Conservation (phyloP, 2,329 filamentous ascomycete genomes). For the Periconia digitata region DNA sequence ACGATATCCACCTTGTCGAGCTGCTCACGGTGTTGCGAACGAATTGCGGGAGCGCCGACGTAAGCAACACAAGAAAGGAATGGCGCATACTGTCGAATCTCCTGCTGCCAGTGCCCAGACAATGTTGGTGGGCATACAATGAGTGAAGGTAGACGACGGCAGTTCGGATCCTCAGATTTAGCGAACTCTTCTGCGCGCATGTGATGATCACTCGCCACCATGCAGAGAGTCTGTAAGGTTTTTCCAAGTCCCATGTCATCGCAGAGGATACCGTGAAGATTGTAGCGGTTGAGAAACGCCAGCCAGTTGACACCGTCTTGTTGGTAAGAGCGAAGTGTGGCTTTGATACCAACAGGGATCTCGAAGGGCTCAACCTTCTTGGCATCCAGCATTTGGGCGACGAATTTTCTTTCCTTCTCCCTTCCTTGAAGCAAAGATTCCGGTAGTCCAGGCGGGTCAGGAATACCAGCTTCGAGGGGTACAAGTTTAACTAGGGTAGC, state of each 20-base stretch:
- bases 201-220: constrained; percentile 96
- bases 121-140: constrained; percentile 96
- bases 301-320: constrained; percentile 99
- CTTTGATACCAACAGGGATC: constrained; percentile 96
- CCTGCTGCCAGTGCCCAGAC: constrained; percentile 98
- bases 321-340: constrained; percentile 92
- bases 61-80: constrained; percentile 90
- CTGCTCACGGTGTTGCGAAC: constrained; percentile 67
- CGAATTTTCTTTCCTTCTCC: constrained; percentile 94
- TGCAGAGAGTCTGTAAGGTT: constrained; percentile 95
- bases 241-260: constrained; percentile 99
- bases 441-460: constrained; percentile 90
- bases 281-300: constrained; percentile 95
- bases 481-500: constrained; percentile 96
- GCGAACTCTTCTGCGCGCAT: constrained; percentile 86
- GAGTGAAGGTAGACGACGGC: constrained; percentile 79
- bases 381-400: constrained; percentile 90
- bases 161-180: constrained; percentile 77
- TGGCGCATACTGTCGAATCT: constrained; percentile 92
- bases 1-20: constrained; percentile 85
- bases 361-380: constrained; percentile 95
- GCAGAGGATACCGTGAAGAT: constrained; percentile 95
- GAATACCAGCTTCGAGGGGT: constrained; percentile 93
- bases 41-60: constrained; percentile 82
- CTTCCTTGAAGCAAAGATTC: constrained; percentile 84